phyloP scores from a whole-genome alignment of 2,329 filamentous ascomycete species.

The Nemania bipapillata region DNA sequence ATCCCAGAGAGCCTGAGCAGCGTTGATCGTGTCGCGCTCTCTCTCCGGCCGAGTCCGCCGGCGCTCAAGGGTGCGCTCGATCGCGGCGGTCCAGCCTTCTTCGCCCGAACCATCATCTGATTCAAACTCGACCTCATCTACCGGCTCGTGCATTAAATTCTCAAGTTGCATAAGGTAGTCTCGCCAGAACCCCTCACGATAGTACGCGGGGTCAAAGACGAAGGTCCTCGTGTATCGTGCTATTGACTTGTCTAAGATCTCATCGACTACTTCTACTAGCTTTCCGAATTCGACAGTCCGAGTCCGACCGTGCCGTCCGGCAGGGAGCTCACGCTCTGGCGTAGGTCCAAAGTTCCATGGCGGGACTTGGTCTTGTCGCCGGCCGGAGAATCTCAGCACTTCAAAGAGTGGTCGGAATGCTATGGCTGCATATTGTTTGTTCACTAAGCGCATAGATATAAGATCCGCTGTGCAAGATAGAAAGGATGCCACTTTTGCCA shows the following conservation, averaged over 20 bases:
- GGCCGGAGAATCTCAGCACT: constrained; percentile 31
- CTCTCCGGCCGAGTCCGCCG: constrained; percentile 25
- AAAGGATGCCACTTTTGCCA: constrained; percentile 19
- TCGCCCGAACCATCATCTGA: neutral
- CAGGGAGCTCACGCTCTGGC: constrained; percentile 1
- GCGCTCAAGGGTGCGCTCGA: constrained; percentile 14
- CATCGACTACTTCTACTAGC: constrained; percentile 28
- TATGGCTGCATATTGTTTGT: constrained; percentile 27
- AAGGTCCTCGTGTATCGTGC: constrained; percentile 28
- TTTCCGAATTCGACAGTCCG: constrained; percentile 31
- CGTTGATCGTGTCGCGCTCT: constrained; percentile 3
- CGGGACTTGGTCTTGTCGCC: constrained; percentile 15
- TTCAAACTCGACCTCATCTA: constrained; percentile 24
- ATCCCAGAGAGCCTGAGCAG: constrained; percentile 19
- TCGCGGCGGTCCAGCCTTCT: constrained; percentile 15
- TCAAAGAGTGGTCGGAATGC: constrained; percentile 32
- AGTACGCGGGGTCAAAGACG: constrained; percentile 38
- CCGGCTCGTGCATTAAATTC: constrained; percentile 28
- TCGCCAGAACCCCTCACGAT: constrained; percentile 31
- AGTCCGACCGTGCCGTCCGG: constrained; percentile 19
- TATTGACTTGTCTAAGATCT: constrained; percentile 27
- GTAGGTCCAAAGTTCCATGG: constrained; percentile 22
- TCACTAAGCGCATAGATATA: constrained; percentile 31
- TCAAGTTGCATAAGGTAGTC: constrained; percentile 27
- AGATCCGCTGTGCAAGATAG: constrained; percentile 27